phyloP scores from a whole-genome alignment of 345 rosid genomes.

The Salix koriyanagi region DNA sequence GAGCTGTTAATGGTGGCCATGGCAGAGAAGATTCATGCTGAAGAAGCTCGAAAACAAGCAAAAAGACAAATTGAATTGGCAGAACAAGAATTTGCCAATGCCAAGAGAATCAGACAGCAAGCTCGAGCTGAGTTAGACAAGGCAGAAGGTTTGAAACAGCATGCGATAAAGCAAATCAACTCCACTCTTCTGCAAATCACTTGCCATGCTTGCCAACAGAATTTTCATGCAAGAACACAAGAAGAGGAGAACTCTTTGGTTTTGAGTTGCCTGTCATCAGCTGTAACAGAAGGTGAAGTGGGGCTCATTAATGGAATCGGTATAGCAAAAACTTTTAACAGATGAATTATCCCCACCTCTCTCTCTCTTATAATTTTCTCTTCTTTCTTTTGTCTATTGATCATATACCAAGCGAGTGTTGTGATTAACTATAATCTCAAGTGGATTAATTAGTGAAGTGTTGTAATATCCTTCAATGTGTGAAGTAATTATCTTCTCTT shows the following conservation, averaged over 20 bases:
- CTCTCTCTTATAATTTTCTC: background rate
- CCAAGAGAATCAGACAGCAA: conserved; percentile 69
- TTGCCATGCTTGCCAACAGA: conserved; percentile 72
- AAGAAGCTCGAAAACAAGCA: conserved; percentile 59
- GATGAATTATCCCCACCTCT: background rate
- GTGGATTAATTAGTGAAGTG: conserved; percentile 1
- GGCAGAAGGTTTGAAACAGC: conserved; percentile 55
- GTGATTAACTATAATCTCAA: conserved; percentile 9
- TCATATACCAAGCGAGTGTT: conserved; percentile 14
- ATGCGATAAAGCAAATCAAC: conserved; percentile 58
- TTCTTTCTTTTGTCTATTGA: background rate
- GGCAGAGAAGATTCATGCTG: conserved; percentile 57
- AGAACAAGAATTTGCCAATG: conserved; percentile 68
- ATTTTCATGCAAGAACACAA: conserved; percentile 38
- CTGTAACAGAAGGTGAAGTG: conserved; percentile 42
- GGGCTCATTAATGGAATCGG: conserved; percentile 10
- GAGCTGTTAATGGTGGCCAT: conserved; percentile 52
- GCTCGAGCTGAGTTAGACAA: conserved; percentile 75
- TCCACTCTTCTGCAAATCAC: conserved; percentile 66
- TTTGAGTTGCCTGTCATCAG: conserved; percentile 48
- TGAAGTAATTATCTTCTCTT: conserved; percentile 21
- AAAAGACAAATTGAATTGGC: conserved; percentile 74
- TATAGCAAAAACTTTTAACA: conserved; percentile 7
- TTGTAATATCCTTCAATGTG: conserved; percentile 3
- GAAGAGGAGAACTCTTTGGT: conserved; percentile 46